Evolutionary conservation across 2,329 filamentous ascomycete species (phyloP), one percentile per base, ranked within the genome.

Genomic region (Corinectria fuckeliana): DNA sequence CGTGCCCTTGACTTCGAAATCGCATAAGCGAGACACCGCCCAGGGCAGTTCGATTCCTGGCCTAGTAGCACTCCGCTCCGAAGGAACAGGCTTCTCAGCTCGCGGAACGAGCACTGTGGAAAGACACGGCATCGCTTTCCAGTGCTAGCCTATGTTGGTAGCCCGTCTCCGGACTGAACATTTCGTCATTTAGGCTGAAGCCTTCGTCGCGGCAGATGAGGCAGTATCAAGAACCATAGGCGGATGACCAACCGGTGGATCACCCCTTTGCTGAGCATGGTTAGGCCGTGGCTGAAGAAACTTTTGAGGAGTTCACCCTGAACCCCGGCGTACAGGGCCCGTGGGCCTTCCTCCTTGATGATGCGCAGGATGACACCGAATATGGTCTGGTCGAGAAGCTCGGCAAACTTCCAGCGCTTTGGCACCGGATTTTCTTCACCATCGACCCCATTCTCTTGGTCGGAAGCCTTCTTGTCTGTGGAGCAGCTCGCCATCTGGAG

Each of bases 1-100:
- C 61, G 84, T 85, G 36, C 88, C 93, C 69, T 77, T 97, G n/a
- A 88, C 86, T 6, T 80, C 78, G 26, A 75, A 76, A 58, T 72
- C 76, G 42, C 75, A 77, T 45, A 77, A 78, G 52, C 76, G 82
- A 69, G 72, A 65, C 67, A 71, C 48, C 58, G 63, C 66, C 39
- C 85, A 85, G 66, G 83, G 87, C 32, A 85, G 80, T 51, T 82
- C 90, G 32, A 86, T 82, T 60, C 86, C 88, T 0, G 93, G 93
- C 0, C 72, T 97, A 30, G 88, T 97, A 3, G 87, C 91, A 71
- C 84, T 98, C 48, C 88, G 86, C 66, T 91, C 89, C 32, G 94
- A 97, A 69, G 94, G 94, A 0, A 98, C 94, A 0, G 94, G 94
- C 0, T 98, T 97, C 76, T 93, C 94, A 4, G 91, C 92, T 4